Base-by-base conservation (phyloP, 495 filamentous ascomycete genomes). In the Articulospora tetracladia region DNA sequence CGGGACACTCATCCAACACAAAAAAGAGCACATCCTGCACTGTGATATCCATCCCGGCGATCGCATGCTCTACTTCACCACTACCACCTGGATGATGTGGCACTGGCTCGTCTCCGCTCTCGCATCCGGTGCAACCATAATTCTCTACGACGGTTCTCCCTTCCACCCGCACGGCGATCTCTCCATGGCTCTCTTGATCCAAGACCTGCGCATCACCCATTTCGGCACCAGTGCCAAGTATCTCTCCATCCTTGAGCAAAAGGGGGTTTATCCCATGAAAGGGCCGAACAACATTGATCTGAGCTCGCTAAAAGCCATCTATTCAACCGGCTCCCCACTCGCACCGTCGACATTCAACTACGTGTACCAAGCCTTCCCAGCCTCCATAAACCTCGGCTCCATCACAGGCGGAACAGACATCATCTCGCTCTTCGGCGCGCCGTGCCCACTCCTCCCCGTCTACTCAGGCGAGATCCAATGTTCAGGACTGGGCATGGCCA, bases 281-380 rank as follows among this genome's bases (percentile, higher is more conserved):
- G 71, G 73, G 3, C 71, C 74, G 2, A 69, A 65, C 23, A 53
- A 53, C 26, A 66, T 79, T 22, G 76, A 81, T 47, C 75, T 84
- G 7, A 78, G 87, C 1, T 69, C 76, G 17, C 73, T 97, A 10
- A 76, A 83, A 50, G 90, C 92, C 0, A 92, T 98, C 59, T 97
- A 96, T 76, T 94, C 89, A 57, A 98, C 94, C 19, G 94, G 91
- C 26, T 92, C 92, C 6, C 91, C 92, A 7, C 74, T 98, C 13
- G 92, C 94, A 1, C 93, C 94, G 0, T 96, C 91, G 0, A 97
- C 94, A 8, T 98, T 97, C 68, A 76, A 85, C 57, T 98, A 94
- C 66, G 83, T 96, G 23, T 97, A 97, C 74, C 67, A 76, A 4
- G 87, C 87, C 7, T 92, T 92, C 70, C 87, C 88, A 0, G 23